phyloP scores from a whole-genome alignment of 2,329 filamentous ascomycete genomes.

The Elsinoe batatas region DNA sequence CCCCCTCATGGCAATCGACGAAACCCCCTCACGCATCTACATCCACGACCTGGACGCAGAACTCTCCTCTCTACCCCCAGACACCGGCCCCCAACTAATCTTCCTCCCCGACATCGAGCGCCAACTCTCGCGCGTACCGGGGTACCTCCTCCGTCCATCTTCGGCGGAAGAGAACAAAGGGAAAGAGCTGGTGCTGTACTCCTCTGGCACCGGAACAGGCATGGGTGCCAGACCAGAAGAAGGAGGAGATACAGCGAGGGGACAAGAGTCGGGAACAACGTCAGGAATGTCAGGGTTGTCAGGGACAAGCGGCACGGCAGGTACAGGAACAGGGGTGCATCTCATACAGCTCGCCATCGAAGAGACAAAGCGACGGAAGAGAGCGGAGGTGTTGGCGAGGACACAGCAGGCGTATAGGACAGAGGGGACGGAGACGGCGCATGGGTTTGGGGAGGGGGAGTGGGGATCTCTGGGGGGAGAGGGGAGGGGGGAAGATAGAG shows the following conservation, averaged over 20 bases:
- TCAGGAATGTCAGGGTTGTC: too few species aligned
- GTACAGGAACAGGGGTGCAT: conserved; percentile 22
- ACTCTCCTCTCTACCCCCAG: conserved; percentile 56
- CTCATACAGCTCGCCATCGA: conserved; percentile 74
- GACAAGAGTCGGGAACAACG: conserved; percentile 46
- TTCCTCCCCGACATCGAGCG: conserved; percentile 82
- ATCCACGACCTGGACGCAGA: conserved; percentile 87
- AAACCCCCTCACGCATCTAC: conserved; percentile 79
- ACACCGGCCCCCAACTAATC: conserved; percentile 49
- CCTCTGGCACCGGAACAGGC: conserved; percentile 36
- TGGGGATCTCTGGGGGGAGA: background rate
- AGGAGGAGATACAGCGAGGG: conserved; percentile 37
- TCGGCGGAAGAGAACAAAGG: conserved; percentile 43
- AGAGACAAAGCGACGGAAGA: conserved; percentile 60
- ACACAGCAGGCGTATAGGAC: conserved; percentile 21
- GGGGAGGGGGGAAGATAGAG: conserved; percentile 33
- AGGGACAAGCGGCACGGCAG: background rate
- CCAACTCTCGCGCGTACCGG: conserved; percentile 62
- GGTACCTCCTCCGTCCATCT: conserved; percentile 47
- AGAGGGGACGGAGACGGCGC: conserved; percentile 24
- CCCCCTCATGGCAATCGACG: conserved; percentile 66
- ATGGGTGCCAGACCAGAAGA: too few species aligned
- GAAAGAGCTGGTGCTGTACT: conserved; percentile 72
- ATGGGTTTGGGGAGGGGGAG: conserved; percentile 18
- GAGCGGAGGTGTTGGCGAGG: conserved; percentile 39